Percentiles rank a stretch among this genome's conserved stretches.
phyloP scores from a whole-genome alignment of 805 yeast species.

The Yarrowia porcina region DNA sequence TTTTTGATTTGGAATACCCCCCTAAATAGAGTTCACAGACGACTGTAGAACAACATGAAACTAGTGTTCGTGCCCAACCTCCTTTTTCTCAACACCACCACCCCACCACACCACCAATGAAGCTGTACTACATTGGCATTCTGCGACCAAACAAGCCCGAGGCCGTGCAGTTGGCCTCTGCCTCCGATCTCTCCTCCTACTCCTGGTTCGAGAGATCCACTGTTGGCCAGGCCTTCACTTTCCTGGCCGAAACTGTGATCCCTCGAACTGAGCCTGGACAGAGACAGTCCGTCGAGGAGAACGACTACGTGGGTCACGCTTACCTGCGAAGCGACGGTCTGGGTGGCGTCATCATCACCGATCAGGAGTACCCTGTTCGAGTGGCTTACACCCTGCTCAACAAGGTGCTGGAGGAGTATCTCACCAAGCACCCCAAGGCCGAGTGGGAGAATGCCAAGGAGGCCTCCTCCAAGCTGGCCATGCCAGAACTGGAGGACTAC shows the following conservation, averaged over 20 bases:
- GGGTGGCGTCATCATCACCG: slow-evolving; percentile 88
- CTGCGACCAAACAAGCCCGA: slow-evolving; percentile 56
- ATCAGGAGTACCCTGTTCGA: slow-evolving; percentile 93
- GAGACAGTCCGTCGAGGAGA: slow-evolving; percentile 80
- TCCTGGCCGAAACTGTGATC: slow-evolving; percentile 86
- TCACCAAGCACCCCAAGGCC: slow-evolving; percentile 70
- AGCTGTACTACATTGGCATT: slow-evolving; percentile 85
- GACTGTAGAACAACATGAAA: neutral
- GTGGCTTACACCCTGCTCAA: slow-evolving; percentile 93
- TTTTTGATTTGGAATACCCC: neutral
- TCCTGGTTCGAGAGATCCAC: slow-evolving; percentile 81
- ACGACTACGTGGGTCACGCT: slow-evolving; percentile 79
- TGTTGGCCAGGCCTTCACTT: slow-evolving; percentile 91
- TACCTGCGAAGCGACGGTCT: slow-evolving; percentile 87
- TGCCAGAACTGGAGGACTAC: slow-evolving; percentile 63
- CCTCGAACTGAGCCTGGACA: slow-evolving; percentile 84
- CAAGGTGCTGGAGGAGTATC: slow-evolving; percentile 85
- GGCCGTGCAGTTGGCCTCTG: slow-evolving; percentile 72
- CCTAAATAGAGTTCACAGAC: neutral
- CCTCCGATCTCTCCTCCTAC: slow-evolving; percentile 79
- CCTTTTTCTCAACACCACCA: slow-evolving; percentile 14
- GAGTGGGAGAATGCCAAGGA: slow-evolving; percentile 55
- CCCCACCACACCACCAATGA: slow-evolving; percentile 51
- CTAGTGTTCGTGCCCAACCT: neutral
- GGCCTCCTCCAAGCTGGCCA: slow-evolving; percentile 48